Conservation (phyloP, 768 basidiomycete genomes). For the Daedaleopsis nitida region DNA sequence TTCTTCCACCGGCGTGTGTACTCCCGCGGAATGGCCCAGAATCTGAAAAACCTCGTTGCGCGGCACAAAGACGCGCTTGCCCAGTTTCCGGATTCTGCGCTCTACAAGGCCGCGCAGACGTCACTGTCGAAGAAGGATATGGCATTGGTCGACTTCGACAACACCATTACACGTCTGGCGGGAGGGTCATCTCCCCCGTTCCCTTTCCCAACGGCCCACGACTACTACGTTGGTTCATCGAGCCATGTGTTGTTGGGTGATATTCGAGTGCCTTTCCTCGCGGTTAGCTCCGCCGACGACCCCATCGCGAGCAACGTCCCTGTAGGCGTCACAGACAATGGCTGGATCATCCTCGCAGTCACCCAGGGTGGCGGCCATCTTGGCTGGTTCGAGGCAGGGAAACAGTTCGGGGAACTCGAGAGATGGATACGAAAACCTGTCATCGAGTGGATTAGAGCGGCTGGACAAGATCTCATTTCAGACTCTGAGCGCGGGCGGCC, state of each 20-base stretch:
- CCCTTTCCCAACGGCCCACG: slow-evolving; percentile 46
- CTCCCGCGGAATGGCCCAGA: slow-evolving; percentile 77
- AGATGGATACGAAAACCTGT: slow-evolving; percentile 76
- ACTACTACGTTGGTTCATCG: slow-evolving; percentile 56
- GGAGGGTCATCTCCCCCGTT: slow-evolving; percentile 60
- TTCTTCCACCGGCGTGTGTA: slow-evolving; percentile 67
- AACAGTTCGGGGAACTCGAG: slow-evolving; percentile 22
- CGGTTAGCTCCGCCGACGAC: slow-evolving; percentile 76
- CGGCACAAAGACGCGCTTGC: slow-evolving; percentile 51
- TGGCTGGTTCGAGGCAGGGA: slow-evolving; percentile 70
- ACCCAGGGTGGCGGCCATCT: slow-evolving; percentile 75
- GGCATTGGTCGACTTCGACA: slow-evolving; percentile 60
- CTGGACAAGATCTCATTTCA: slow-evolving; percentile 52
- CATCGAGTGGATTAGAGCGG: slow-evolving; percentile 67
- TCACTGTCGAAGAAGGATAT: slow-evolving; percentile 52
- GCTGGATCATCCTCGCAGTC: slow-evolving; percentile 58
- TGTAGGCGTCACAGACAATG: slow-evolving; percentile 53
- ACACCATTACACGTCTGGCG: slow-evolving; percentile 63
- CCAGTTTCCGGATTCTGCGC: slow-evolving; percentile 50
- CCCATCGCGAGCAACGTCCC: slow-evolving; percentile 71
- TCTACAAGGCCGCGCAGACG: slow-evolving; percentile 49
- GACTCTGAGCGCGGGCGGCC: slow-evolving; percentile 33
- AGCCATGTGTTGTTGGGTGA: slow-evolving; percentile 60
- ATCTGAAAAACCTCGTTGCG: slow-evolving; percentile 60
- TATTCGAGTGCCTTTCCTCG: slow-evolving; percentile 73